Conservation (phyloP, 176 grass and related monocot genomes). For the Oryza punctata region DNA sequence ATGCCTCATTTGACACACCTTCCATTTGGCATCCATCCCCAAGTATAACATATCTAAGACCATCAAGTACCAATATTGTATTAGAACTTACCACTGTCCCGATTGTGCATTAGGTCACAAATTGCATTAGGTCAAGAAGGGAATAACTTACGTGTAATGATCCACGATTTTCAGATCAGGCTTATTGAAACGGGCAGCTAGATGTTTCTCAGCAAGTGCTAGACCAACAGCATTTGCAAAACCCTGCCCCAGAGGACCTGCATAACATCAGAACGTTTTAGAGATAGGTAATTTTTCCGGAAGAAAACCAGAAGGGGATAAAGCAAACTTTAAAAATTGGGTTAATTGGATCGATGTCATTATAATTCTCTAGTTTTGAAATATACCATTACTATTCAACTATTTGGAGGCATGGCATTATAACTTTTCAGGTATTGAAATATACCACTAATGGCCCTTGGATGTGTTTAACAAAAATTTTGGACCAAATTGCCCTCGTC, state of each 20-base stretch:
- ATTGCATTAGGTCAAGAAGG: not conserved
- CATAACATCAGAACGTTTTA: constrained; percentile 24
- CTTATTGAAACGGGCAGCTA: constrained; percentile 92
- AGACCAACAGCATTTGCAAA: constrained; percentile 87
- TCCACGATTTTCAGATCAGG: constrained; percentile 66
- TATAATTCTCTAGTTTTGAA: too few relatives aligned
- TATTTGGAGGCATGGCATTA: too few relatives aligned
- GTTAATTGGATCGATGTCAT: too few relatives aligned
- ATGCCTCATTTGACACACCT: constrained; percentile 78
- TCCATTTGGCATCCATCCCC: constrained; percentile 98
- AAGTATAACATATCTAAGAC: constrained; percentile 67
- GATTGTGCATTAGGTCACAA: not conserved
- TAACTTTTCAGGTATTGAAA: too few relatives aligned
- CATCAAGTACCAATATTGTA: constrained; percentile 9
- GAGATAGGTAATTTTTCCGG: not conserved
- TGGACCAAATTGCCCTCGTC: too few relatives aligned
- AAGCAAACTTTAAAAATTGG: not conserved
- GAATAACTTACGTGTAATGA: constrained; percentile 77
- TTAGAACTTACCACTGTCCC: not conserved
- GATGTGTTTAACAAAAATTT: too few relatives aligned
- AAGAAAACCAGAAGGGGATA: not conserved
- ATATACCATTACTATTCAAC: too few relatives aligned
- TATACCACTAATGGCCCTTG: too few relatives aligned
- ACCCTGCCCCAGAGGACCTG: constrained; percentile 88
- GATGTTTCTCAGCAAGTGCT: constrained; percentile 84